These are phyloP conservation scores for Suillus alpinus DNA, from an alignment of 768 basidiomycete genomes.

Conservation along the genomic window DNA sequence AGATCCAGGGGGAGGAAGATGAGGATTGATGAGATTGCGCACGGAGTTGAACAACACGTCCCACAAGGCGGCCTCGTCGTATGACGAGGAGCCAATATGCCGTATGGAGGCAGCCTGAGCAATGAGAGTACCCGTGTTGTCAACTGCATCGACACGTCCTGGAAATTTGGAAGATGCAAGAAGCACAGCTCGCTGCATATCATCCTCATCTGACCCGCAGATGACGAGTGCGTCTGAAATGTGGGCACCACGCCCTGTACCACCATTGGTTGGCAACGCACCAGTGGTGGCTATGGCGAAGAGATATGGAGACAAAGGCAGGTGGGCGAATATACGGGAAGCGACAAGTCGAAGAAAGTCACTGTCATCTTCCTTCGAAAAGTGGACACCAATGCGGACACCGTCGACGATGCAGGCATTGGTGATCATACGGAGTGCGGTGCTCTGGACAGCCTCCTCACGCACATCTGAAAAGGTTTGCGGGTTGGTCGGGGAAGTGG, in stretches of 20 bases:
- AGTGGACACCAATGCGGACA: conserved; percentile 56
- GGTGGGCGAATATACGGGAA: conserved; percentile 38
- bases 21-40: conserved; percentile 56
- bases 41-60: conserved; percentile 65
- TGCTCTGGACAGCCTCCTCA: conserved; percentile 53
- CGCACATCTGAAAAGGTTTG: conserved; percentile 60
- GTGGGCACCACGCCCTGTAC: neutral
- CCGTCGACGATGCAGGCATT: conserved; percentile 50
- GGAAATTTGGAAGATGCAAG: conserved; percentile 68
- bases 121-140: conserved; percentile 33
- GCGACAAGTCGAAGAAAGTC: conserved; percentile 59
- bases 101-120: conserved; percentile 42
- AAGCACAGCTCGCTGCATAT: conserved; percentile 65
- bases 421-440: conserved; percentile 52
- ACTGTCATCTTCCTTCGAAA: conserved; percentile 55
- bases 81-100: conserved; percentile 48
- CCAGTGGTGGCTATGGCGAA: conserved; percentile 55
- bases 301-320: conserved; percentile 44
- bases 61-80: conserved; percentile 66
- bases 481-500: conserved; percentile 9
- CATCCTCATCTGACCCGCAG: conserved; percentile 51
- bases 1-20: conserved; percentile 62
- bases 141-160: conserved; percentile 47
- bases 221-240: conserved; percentile 51
- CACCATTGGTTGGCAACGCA: conserved; percentile 20